A percentile compares a stretch with the other conserved stretches of the same genome.
Evolutionary conservation across 2,329 filamentous ascomycete species (phyloP).

Genomic region (Cordyceps militaris): DNA sequence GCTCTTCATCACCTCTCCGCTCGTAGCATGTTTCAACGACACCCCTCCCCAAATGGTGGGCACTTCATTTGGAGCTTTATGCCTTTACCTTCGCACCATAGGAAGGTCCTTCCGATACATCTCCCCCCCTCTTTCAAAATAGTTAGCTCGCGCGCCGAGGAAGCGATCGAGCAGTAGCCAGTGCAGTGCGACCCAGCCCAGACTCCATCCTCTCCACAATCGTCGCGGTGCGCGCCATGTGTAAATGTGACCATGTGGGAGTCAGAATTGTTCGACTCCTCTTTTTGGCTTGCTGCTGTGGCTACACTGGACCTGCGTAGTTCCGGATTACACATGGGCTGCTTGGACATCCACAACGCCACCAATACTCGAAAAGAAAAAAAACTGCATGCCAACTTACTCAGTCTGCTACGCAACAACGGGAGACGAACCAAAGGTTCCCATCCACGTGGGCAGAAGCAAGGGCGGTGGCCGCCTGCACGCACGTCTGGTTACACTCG

Average conservation of each 20-base stretch:
- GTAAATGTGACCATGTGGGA: background rate
- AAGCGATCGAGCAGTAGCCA: slow-evolving; percentile 10
- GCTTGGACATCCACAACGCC: background rate
- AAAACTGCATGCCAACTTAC: no score
- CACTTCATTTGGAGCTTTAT: background rate
- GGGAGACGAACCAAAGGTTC: background rate
- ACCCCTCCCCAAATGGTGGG: background rate
- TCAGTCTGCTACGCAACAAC: background rate
- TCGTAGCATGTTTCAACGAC: background rate
- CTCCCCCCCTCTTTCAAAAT: background rate
- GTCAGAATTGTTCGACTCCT: slow-evolving; percentile 4
- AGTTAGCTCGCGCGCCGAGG: background rate
- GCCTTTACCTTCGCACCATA: background rate
- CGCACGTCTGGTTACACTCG: background rate
- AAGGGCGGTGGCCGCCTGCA: background rate
- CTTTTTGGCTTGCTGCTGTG: background rate
- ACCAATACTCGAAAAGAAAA: slow-evolving; percentile 4
- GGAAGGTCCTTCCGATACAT: background rate
- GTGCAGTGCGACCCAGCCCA: background rate
- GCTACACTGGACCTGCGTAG: background rate
- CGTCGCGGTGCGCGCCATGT: background rate
- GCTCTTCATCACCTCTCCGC: background rate
- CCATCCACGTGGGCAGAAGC: slow-evolving; percentile 6
- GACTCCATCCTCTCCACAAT: slow-evolving; percentile 5
- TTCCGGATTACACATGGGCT: background rate